Evolutionary conservation across 345 rosid species (phyloP).

Genomic region (Psidium guajava): DNA sequence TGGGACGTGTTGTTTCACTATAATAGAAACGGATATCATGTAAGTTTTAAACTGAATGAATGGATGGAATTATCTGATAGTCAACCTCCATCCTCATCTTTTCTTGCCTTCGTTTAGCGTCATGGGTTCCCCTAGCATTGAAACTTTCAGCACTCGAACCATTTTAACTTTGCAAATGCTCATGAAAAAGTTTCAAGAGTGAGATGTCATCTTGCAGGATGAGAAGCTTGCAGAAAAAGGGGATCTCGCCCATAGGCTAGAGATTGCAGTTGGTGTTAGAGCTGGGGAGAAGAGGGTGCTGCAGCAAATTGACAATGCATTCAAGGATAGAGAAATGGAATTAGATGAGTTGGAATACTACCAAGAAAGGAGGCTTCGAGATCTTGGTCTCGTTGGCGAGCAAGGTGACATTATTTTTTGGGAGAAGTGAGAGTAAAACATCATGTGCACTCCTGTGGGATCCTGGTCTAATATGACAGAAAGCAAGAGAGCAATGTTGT

Average conservation of each 20-base stretch:
- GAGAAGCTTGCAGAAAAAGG: slow-evolving; percentile 45
- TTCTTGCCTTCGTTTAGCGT: neutral
- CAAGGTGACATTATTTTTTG: slow-evolving; percentile 97
- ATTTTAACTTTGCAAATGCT: neutral
- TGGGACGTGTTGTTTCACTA: neutral
- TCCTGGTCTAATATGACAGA: neutral
- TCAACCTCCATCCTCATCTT: neutral
- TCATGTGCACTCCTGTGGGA: neutral
- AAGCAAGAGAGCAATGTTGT: neutral
- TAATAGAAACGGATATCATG: neutral
- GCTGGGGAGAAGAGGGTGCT: slow-evolving; percentile 76
- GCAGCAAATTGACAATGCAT: slow-evolving; percentile 58
- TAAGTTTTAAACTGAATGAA: neutral
- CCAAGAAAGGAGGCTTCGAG: slow-evolving; percentile 86
- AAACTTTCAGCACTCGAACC: neutral
- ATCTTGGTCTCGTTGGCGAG: slow-evolving; percentile 87
- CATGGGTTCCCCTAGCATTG: neutral
- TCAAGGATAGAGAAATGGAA: slow-evolving; percentile 57
- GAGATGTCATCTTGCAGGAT: slow-evolving; percentile 33
- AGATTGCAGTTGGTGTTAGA: slow-evolving; percentile 61
- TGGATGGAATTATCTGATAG: neutral
- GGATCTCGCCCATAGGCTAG: slow-evolving; percentile 28
- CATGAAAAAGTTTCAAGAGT: neutral
- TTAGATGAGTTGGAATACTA: slow-evolving; percentile 68
- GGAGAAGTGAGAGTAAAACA: slow-evolving; percentile 38